Evolutionary conservation across 768 basidiomycete genomes (phyloP), one percentile per base, ranked within the genome.

Genomic region (Auriscalpium vulgare): DNA sequence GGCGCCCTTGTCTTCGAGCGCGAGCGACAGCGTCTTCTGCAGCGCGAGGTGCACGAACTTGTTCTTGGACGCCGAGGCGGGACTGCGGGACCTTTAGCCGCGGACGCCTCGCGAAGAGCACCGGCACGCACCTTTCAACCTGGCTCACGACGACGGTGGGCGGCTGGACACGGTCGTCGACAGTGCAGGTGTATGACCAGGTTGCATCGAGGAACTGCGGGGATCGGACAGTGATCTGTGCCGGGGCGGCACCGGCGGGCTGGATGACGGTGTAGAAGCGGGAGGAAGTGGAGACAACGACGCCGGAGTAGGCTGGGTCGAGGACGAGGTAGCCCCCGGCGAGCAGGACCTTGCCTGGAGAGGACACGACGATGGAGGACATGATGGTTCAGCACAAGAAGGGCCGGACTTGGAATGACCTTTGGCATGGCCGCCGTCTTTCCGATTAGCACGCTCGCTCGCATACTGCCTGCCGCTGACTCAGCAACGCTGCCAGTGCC

Each of bases 301-400:
- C 72, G 50, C 95, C 97, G 35, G 87, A 83, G 67, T 90, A 92
- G 7, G 78, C 72, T 17, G 82, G 85, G 70, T 98, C 94, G 59
- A 98, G 87, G 34, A 99, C 92, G 60, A 99, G 88, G 74, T 98
- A 99, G 2, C 97, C 97, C 2, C 97, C 97, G 10, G 95, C 92
- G 54, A 97, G 70, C 54, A 99, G 80, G 51, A 97, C 95, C 71
- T 99, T 99, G 59, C 95, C 95, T 10, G 95, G 91, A 1, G 94
- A 82, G 37, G 95, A 97, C 58, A 97, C 81, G 51, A 88, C 79
- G 35, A 88, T 91, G 38, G 67, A 45, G 48, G 79, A 67, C 64
- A 64, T 65, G 52, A 29, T 37, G 40, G 58, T 8, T 21, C n/a
- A 43, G 21, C 19, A 49, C 17, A 35, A 13, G 46, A 9, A 53